Evolutionary conservation across 495 filamentous ascomycete species (phyloP).

Genomic region (Neurospora sp.): DNA sequence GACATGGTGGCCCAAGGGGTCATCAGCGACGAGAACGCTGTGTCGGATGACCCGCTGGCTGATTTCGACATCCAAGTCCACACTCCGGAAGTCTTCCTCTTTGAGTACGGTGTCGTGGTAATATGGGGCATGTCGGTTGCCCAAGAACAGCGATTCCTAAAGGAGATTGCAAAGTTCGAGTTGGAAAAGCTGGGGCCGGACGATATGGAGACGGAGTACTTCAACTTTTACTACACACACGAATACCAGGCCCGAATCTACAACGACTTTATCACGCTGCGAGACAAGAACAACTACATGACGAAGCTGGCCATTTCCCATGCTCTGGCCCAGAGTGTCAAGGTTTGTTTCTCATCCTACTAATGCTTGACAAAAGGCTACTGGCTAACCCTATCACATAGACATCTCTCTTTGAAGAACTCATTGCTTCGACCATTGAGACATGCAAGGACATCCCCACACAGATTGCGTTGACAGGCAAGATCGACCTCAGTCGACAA

Average conservation of each 20-base stretch:
- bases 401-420: slow-evolving; percentile 95
- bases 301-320: slow-evolving; percentile 94
- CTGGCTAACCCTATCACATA: slow-evolving; percentile 23
- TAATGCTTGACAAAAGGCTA: background rate
- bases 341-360: slow-evolving; percentile 37
- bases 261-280: slow-evolving; percentile 93
- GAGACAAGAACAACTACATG: slow-evolving; percentile 94
- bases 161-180: slow-evolving; percentile 94
- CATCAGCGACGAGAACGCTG: slow-evolving; percentile 15
- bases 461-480: slow-evolving; percentile 83
- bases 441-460: slow-evolving; percentile 81
- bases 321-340: slow-evolving; percentile 87
- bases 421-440: slow-evolving; percentile 86
- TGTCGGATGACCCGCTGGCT: slow-evolving; percentile 21
- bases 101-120: slow-evolving; percentile 99
- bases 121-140: slow-evolving; percentile 92
- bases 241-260: slow-evolving; percentile 98
- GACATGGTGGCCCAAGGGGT: slow-evolving; percentile 16
- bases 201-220: slow-evolving; percentile 89
- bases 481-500: slow-evolving; percentile 67
- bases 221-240: slow-evolving; percentile 97
- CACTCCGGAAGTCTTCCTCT: slow-evolving; percentile 89
- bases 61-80: slow-evolving; percentile 71
- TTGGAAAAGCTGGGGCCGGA: slow-evolving; percentile 75
- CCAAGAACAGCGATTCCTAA: slow-evolving; percentile 80